phyloP scores from a whole-genome alignment of 176 grass and related monocot species.

The Triticum timopheevii region DNA sequence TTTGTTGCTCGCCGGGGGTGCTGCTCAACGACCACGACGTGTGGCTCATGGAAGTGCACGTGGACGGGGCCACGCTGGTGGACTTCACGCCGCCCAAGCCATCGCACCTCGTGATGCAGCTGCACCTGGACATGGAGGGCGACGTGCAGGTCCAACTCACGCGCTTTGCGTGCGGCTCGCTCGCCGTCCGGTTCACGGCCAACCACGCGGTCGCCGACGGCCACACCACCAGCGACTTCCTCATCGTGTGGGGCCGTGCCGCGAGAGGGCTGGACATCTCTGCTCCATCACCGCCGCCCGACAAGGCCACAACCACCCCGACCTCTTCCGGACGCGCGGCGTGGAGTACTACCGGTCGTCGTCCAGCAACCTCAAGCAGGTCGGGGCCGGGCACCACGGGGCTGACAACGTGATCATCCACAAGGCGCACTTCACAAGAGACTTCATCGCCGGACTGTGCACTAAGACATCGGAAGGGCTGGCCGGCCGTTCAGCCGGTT shows the following conservation, averaged over 20 bases:
- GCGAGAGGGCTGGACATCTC: too few species aligned
- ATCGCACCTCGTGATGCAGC: constrained; percentile 21
- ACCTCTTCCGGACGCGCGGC: too few species aligned
- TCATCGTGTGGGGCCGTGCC: too few species aligned
- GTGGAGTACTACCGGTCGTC: too few species aligned
- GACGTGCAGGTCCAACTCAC: constrained; percentile 56
- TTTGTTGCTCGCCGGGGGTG: too few species aligned
- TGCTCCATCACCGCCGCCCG: too few species aligned
- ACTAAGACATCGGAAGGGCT: too few species aligned
- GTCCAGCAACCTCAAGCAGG: too few species aligned
- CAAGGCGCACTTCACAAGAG: constrained; percentile 62
- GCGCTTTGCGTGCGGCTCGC: constrained; percentile 53
- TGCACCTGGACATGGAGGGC: constrained; percentile 29
- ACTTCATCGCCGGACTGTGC: constrained; percentile 42
- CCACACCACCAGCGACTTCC: too few species aligned
- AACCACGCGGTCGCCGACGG: constrained; percentile 27
- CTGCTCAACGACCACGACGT: constrained; percentile 47
- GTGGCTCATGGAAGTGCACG: constrained; percentile 39
- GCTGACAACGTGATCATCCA: constrained; percentile 27
- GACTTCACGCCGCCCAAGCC: constrained; percentile 35
- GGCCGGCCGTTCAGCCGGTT: too few species aligned
- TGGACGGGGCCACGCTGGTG: constrained; percentile 15
- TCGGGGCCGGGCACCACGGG: too few species aligned
- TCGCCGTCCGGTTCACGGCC: constrained; percentile 40
- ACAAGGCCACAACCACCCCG: too few species aligned